Base-by-base conservation (phyloP, 768 basidiomycete species). In the Lanmaoa pseudosensibilis region DNA sequence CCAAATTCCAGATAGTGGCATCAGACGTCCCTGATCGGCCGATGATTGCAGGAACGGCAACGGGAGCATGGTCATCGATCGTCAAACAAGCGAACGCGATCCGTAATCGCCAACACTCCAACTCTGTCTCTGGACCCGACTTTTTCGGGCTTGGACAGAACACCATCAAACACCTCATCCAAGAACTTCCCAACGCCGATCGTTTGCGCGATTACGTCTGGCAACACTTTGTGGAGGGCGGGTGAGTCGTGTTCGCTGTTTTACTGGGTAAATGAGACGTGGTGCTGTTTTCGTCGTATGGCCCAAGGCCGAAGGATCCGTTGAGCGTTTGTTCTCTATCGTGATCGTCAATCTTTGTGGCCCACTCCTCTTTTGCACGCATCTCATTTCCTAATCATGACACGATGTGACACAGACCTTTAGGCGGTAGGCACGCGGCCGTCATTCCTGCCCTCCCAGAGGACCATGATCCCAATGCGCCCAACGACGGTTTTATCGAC, bases 131-230 rank as follows among this genome's bases (percentile, higher is more conserved):
- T 3, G 91, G 91, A 0, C 91, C 91, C 15, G 91, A 93, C 73
- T 92, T 92, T 70, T 93, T 91, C 66, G 92, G 92, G 10, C 77
- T 94, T 16, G 88, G 88, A 4, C 88, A 92, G 70, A 92, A 92
- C 66, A 88, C 88, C 5, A 92, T 94, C 76, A 93, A 92, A 74
- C 88, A 90, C 65, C 80, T 93, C 37, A 90, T 94, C n/a, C 91
- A 94, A 70, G 87, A 91, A 71, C 77, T 94, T 16, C 84, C 86
- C 7, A 82, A 83, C 55, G 86, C 92, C 15, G 82, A 87, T 69
- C 75, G 82, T 44, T 69, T 92, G 54, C 78, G 83, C 62, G 86
- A 90, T 73, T 94, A 94, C 67, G 89, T 92, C 30, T 91, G 90
- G 90, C 90, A 93, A 68, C 82, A 84, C 57, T 93, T 91, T 68